Evolutionary conservation across 208 protist species (phyloP), one percentile per base, ranked within the genome.

Genomic region (Porcisia deanei): DNA sequence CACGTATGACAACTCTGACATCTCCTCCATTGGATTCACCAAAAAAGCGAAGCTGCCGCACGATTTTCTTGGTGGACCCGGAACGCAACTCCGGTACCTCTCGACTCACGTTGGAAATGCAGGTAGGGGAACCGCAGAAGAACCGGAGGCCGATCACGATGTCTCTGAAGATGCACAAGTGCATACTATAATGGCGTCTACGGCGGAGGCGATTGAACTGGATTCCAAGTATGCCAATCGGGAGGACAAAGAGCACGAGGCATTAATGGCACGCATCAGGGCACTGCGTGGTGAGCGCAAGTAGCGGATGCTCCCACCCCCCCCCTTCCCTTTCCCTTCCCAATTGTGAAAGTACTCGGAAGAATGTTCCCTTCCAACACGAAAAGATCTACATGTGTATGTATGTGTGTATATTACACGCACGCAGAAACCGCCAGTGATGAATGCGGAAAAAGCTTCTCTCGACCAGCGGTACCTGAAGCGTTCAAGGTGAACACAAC

Each of bases 1-100:
- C n/a, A 67, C 92, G 25, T 91, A 84, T 73, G 83, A 94, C 60
- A 90, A 84, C 83, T 94, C 90, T 3, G 79, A 88, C 77, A 94
- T 94, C 82, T 91, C 86, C 77, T 91, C 90, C 3, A 66, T 94
- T 1, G 90, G 90, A 25, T 94, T 94, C 60, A 68, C 77, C 25
- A 79, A 68, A 61, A 77, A 85, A 8, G 55, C 67, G 16, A 78
- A 75, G 43, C 41, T 80, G 58, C 88, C 88, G 12, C 82, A 85
- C 54, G 87, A 94, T 76, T 91, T 94, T 66, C 76, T 89, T 16
- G 85, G 85, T 16, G 85, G 83, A 22, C 64, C 79, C 34, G 82
- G 73, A 3, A 79, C 74, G 4, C 83, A 87, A 59, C 58, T 75
- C 49, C 71, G 79, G 45, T 74, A 84, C 59, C 59, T 67, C 30